Conservation (phyloP, 1,284 basidiomycete genomes). For the Dichomitus squalens region DNA sequence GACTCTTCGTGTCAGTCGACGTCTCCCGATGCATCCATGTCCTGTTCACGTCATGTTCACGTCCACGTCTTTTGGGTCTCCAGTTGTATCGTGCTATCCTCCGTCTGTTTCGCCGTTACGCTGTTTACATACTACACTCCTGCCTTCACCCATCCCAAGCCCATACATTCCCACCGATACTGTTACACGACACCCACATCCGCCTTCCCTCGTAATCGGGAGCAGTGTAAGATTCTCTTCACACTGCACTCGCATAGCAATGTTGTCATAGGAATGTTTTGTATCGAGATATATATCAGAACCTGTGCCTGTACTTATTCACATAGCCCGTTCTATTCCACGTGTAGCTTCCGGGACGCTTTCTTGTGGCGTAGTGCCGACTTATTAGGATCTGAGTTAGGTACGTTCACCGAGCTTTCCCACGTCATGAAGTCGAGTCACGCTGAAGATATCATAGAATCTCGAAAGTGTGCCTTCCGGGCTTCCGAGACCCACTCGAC, state of each 20-base stretch:
- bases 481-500: background rate
- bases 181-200: background rate
- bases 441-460: background rate
- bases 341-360: background rate
- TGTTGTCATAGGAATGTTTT: constrained; percentile 20
- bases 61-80: constrained; percentile 10
- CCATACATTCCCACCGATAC: background rate
- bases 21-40: constrained; percentile 8
- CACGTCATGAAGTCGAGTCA: background rate
- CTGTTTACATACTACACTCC: background rate
- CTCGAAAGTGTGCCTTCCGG: too few relatives aligned
- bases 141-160: background rate
- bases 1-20: constrained; percentile 11
- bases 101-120: background rate
- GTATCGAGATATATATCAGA: constrained; percentile 20
- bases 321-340: background rate
- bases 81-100: constrained; percentile 22
- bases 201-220: background rate
- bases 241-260: constrained; percentile 10
- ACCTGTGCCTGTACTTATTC: constrained; percentile 7
- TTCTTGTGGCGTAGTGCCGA: background rate
- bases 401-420: background rate
- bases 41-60: constrained; percentile 3
- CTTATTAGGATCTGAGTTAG: background rate
- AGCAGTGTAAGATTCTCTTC: too few relatives aligned